A percentile compares a stretch with the other conserved stretches of the same genome.
These are phyloP conservation scores for Cladophialophora exuberans DNA, from an alignment of 2,329 filamentous ascomycete species.

Conservation along the genomic window DNA sequence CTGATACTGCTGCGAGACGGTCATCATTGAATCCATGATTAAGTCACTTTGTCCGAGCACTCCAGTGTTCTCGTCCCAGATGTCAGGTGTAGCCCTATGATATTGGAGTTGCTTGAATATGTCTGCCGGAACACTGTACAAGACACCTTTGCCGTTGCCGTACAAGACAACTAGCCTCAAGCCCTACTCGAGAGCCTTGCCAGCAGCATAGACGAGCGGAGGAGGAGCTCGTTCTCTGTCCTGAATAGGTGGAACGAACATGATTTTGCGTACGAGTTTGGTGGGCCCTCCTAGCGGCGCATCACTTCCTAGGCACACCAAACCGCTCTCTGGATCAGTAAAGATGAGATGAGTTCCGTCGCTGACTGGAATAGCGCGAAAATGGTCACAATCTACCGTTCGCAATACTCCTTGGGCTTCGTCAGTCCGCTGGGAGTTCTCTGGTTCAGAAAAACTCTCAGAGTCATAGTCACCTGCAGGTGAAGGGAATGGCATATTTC, in stretches of 20 bases:
- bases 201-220: constrained; percentile 60
- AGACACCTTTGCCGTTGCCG: constrained; percentile 52
- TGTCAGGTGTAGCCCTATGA: constrained; percentile 17
- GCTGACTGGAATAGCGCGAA: constrained; percentile 65
- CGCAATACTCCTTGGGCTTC: constrained; percentile 41
- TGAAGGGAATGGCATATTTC: constrained; percentile 30
- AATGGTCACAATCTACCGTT: constrained; percentile 60
- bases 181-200: constrained; percentile 60
- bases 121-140: constrained; percentile 66
- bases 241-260: constrained; percentile 51
- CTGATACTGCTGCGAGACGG: background rate
- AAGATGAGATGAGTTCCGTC: constrained; percentile 69
- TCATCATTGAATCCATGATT: constrained; percentile 29
- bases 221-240: constrained; percentile 32
- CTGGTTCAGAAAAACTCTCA: background rate
- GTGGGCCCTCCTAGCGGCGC: constrained; percentile 61
- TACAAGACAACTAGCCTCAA: constrained; percentile 63
- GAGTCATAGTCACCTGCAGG: constrained; percentile 5
- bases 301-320: constrained; percentile 65
- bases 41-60: constrained; percentile 32
- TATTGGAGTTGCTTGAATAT: constrained; percentile 45
- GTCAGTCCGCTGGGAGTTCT: constrained; percentile 5
- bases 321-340: constrained; percentile 60
- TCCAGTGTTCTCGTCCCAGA: constrained; percentile 30
- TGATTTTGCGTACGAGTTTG: constrained; percentile 62